Conservation (phyloP, 305 asterid species). For the Fraxinus platypoda region DNA sequence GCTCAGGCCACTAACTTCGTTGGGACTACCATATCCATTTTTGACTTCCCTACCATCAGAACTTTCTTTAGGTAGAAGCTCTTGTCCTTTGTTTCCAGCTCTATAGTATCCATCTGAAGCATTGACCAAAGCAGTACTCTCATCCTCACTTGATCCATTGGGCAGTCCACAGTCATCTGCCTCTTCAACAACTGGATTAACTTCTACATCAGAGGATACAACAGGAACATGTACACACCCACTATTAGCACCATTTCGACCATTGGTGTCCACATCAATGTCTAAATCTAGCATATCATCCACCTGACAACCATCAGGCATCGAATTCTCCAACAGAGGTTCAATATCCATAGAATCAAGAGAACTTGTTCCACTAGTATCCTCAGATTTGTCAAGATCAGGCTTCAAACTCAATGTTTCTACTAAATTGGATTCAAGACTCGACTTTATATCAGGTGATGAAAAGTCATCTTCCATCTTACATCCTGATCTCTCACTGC, state of each 20-base stretch:
- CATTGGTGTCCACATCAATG: slow-evolving; percentile 30
- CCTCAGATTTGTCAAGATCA: slow-evolving; percentile 37
- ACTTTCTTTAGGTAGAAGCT: slow-evolving; percentile 4
- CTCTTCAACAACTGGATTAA: slow-evolving; percentile 30
- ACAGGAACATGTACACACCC: slow-evolving; percentile 26
- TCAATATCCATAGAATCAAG: slow-evolving; percentile 36
- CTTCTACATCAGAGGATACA: slow-evolving; percentile 33
- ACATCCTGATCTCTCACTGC: slow-evolving; percentile 42
- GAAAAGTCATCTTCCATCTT: slow-evolving; percentile 43
- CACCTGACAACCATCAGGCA: slow-evolving; percentile 29
- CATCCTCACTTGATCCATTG: slow-evolving; percentile 30
- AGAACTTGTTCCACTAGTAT: slow-evolving; percentile 29
- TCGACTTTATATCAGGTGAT: slow-evolving; percentile 31
- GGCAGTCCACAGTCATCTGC: slow-evolving; percentile 25
- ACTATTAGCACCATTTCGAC: slow-evolving; percentile 22
- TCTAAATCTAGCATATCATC: slow-evolving; percentile 39
- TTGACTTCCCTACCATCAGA: slow-evolving; percentile 26
- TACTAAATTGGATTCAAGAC: slow-evolving; percentile 33
- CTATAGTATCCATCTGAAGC: slow-evolving; percentile 27
- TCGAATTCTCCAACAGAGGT: slow-evolving; percentile 29
- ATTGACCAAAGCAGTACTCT: slow-evolving; percentile 28
- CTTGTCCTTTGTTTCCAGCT: slow-evolving; percentile 32
- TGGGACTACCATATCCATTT: slow-evolving; percentile 27
- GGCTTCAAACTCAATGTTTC: slow-evolving; percentile 36
- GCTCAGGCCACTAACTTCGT: slow-evolving; percentile 29